Base-by-base conservation (phyloP, 2,329 filamentous ascomycete species). In the Atkinsonella texensis region DNA sequence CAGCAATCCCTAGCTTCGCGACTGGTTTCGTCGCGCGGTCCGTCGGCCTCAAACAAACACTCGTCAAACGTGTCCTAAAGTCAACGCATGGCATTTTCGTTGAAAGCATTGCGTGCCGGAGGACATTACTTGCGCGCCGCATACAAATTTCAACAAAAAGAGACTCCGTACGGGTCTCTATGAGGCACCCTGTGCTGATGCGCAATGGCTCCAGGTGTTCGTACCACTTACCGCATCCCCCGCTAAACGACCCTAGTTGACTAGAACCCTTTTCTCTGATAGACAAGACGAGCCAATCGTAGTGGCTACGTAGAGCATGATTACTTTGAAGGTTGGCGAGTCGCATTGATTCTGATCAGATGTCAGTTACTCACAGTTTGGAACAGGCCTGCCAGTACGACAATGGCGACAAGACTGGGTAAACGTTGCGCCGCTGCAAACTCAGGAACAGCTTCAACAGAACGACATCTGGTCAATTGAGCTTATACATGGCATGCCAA, bases 361-460 rank as follows among this genome's bases (percentile, higher is more conserved):
- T 8, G 32, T 18, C 52, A 48, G 32, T 42, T 56, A 51, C 58
- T 65, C 51, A 66, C 42, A 15, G 43, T n/a, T 15, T 23, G 20
- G 32, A 35, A 73, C 79, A 75, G 88, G 89, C 54, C 77, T 96
- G 11, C 91, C 91, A 15, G 85, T 96, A 53, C 85, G 89, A 62
- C 89, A 95, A 77, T 97, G 89, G 85, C 83, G 87, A 52, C 82
- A 86, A 56, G 81, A 85, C 53, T 74, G 73, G 68, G 77, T 88
- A 52, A 84, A 72, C 42, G 72, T 91, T 62, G 81, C 81, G 57
- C 83, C 87, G 49, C 80, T 80, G 12, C 72, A 77, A 10, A 75
- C 80, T 39, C 73, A 80, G 55, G 85, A 90, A 59, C 80, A 76
- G 31, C 74, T 70, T 33, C 74, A 81, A 55, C 76, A 76, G 58